Percentiles rank a stretch among this genome's conserved stretches.
phyloP scores from a whole-genome alignment of 257 asterid genomes.

The Apocynum venetum region DNA sequence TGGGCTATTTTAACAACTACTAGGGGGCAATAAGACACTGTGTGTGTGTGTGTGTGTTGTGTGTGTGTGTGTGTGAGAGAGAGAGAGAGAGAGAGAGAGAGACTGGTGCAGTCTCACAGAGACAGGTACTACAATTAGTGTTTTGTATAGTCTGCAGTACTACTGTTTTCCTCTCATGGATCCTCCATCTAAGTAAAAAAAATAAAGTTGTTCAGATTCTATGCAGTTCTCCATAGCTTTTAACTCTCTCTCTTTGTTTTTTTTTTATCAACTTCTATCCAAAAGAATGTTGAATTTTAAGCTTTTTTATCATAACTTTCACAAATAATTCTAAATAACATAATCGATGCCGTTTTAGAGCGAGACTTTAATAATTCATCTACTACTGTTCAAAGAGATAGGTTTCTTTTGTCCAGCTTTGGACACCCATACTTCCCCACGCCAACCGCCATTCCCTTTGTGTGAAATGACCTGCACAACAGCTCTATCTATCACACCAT shows the following conservation, averaged over 20 bases:
- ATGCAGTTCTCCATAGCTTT: conserved; percentile 2
- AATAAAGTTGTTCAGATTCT: conserved; percentile 16
- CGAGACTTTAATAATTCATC: too few relatives aligned
- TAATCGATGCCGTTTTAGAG: too few relatives aligned
- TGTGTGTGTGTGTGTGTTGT: neutral
- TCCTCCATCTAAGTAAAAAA: conserved; percentile 13
- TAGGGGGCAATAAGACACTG: conserved; percentile 16
- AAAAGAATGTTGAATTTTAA: too few relatives aligned
- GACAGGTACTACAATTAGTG: neutral
- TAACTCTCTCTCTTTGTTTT: neutral
- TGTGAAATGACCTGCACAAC: conserved; percentile 28
- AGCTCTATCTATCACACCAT: conserved; percentile 18
- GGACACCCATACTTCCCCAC: conserved; percentile 53
- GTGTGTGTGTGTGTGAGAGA: too few relatives aligned
- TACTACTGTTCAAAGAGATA: too few relatives aligned
- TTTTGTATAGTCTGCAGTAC: conserved; percentile 6
- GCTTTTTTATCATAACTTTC: too few relatives aligned
- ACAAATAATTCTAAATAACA: too few relatives aligned
- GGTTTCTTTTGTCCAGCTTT: neutral
- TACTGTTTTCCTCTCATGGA: conserved; percentile 16
- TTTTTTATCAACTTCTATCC: too few relatives aligned
- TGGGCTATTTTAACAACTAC: conserved; percentile 28
- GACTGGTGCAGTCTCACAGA: conserved; percentile 23
- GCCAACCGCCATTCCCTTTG: conserved; percentile 24
- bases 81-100: conserved; percentile 8